A percentile compares a stretch with the other conserved stretches of the same genome.
These are phyloP conservation scores for Aspergillus novofumigatus DNA, from an alignment of 2,329 filamentous ascomycete species.

Conservation along the genomic window DNA sequence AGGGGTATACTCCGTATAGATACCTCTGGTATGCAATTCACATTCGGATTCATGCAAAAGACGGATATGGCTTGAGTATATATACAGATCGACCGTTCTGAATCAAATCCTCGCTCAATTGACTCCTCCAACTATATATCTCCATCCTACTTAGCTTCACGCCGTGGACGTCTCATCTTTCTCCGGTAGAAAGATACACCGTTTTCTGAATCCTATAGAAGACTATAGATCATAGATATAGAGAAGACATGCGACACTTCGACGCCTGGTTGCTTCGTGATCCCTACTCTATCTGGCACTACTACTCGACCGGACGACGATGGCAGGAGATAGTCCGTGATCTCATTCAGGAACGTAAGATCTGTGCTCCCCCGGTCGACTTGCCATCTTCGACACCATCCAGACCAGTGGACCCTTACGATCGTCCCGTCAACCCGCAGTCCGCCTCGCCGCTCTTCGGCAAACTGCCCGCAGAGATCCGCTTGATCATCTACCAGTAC, in stretches of 20 bases:
- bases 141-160: too few relatives aligned
- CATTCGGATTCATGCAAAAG: not conserved
- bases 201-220: too few relatives aligned
- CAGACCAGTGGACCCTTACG: slow-evolving; percentile 14
- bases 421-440: slow-evolving; percentile 17
- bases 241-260: slow-evolving; percentile 28
- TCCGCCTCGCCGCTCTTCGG: slow-evolving; percentile 18
- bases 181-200: too few relatives aligned
- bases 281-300: slow-evolving; percentile 38
- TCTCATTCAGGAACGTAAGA: slow-evolving; percentile 33
- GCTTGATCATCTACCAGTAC: slow-evolving; percentile 35
- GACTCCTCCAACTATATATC: slow-evolving; percentile 13
- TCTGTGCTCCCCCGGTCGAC: slow-evolving; percentile 26
- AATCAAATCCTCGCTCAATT: not conserved
- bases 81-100: not conserved
- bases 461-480: slow-evolving; percentile 33
- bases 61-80: not conserved
- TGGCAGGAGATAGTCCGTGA: slow-evolving; percentile 34
- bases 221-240: too few relatives aligned
- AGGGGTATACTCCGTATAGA: not conserved
- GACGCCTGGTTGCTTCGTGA: slow-evolving; percentile 37
- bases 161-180: too few relatives aligned
- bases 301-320: slow-evolving; percentile 32
- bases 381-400: not conserved
- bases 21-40: not conserved